These are phyloP conservation scores for Corniculantispora saksenae DNA, from an alignment of 2,329 filamentous ascomycete species.

Conservation along the genomic window DNA sequence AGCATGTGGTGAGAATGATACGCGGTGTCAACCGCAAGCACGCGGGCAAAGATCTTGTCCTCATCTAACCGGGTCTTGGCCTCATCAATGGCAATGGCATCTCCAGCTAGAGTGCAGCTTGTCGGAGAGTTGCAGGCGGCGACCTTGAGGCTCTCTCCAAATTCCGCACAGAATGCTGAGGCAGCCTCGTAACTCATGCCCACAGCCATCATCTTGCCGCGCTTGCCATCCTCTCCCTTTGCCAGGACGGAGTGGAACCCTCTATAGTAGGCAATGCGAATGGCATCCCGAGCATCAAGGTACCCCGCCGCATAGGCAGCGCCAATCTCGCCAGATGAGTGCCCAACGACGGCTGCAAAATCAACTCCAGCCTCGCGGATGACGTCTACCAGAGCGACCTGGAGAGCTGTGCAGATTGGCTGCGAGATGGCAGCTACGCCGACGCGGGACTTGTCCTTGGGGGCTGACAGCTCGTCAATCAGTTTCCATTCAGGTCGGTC, in stretches of 20 bases:
- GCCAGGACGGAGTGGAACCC: conserved; percentile 36
- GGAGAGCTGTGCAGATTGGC: conserved; percentile 42
- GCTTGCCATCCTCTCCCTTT: conserved; percentile 38
- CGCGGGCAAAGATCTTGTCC: conserved; percentile 21
- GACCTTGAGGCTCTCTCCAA: conserved; percentile 16
- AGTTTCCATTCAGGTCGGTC: conserved; percentile 33
- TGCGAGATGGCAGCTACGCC: conserved; percentile 38
- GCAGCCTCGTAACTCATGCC: conserved; percentile 26
- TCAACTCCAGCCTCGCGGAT: conserved; percentile 39
- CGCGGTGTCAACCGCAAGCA: conserved; percentile 22
- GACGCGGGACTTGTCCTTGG: conserved; percentile 27
- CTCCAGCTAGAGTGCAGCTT: conserved; percentile 26
- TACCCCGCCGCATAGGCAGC: conserved; percentile 43
- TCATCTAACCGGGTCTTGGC: background rate
- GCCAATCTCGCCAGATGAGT: conserved; percentile 46
- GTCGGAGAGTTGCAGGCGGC: conserved; percentile 23
- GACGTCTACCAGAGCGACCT: conserved; percentile 43
- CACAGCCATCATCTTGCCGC: conserved; percentile 54
- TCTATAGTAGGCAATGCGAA: conserved; percentile 48
- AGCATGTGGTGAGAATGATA: conserved; percentile 19
- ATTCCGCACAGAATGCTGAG: no score
- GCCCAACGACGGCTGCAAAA: conserved; percentile 39
- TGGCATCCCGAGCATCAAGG: conserved; percentile 41
- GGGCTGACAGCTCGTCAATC: conserved; percentile 32
- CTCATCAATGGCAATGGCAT: conserved; percentile 15